Conservation (phyloP, 441 rosid genomes). For the Breynia disticha region DNA sequence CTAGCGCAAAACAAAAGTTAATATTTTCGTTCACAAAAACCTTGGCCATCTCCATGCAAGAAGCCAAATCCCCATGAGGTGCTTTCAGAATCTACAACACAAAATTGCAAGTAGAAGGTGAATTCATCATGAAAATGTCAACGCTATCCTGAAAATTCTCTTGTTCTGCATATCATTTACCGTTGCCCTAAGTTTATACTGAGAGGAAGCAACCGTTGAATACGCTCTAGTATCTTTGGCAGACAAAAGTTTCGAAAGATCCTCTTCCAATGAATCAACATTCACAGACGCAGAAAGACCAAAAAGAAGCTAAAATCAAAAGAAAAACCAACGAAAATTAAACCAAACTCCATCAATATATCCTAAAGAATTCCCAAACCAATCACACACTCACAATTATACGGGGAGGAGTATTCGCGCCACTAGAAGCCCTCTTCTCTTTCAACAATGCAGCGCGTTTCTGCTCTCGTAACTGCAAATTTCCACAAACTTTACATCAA, state of each 20-base stretch:
- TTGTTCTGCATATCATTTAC: constrained; percentile 23
- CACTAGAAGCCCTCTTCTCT: constrained; percentile 65
- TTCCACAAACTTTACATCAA: not conserved
- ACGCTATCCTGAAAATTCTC: too few relatives aligned
- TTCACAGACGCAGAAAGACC: constrained; percentile 44
- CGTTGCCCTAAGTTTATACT: constrained; percentile 63
- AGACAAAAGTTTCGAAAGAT: constrained; percentile 34
- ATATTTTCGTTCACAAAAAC: constrained; percentile 17
- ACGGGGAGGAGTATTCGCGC: constrained; percentile 59
- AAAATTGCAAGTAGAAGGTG: too few relatives aligned
- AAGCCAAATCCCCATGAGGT: constrained; percentile 66
- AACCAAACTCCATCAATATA: not conserved
- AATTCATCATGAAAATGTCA: too few relatives aligned
- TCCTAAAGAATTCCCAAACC: not conserved
- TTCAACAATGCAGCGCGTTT: constrained; percentile 65
- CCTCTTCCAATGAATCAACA: constrained; percentile 38
- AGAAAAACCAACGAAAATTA: not conserved
- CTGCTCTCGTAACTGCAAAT: constrained; percentile 65
- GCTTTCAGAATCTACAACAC: constrained; percentile 57
- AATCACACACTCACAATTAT: constrained; percentile 49
- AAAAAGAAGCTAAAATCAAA: constrained; percentile 43
- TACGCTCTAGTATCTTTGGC: constrained; percentile 24
- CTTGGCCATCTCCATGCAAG: constrained; percentile 96
- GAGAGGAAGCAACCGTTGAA: constrained; percentile 50
- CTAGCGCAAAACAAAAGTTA: too few relatives aligned